These are phyloP conservation scores for Acanthamoeba lenticulata DNA, from an alignment of 208 protist genomes.

Conservation along the genomic window DNA sequence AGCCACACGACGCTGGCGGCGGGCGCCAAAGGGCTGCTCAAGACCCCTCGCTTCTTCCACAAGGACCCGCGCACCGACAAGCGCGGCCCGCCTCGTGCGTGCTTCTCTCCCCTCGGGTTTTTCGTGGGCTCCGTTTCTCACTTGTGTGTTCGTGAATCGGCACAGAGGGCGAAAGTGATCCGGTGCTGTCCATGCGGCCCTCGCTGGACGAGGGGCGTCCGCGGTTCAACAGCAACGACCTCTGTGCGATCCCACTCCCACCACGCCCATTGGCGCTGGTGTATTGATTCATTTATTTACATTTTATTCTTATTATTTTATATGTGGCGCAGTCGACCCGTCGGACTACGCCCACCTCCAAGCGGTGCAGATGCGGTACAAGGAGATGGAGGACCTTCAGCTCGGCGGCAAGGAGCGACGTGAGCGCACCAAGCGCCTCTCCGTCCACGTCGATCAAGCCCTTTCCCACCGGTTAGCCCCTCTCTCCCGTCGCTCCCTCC, in stretches of 20 bases:
- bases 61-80: neutral
- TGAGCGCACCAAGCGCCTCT: slow-evolving; percentile 23
- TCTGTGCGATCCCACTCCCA: neutral
- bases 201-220: neutral
- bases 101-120: neutral
- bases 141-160: neutral
- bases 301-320: neutral
- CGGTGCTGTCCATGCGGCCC: neutral
- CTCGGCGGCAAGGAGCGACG: neutral
- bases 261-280: neutral
- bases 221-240: neutral
- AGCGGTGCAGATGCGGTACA: neutral
- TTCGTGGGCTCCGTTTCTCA: neutral
- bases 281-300: too few species aligned
- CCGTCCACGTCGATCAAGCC: slow-evolving; percentile 20
- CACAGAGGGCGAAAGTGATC: neutral
- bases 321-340: neutral
- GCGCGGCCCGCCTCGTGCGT: neutral
- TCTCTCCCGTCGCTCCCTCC: neutral
- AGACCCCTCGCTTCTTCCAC: neutral
- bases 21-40: slow-evolving; percentile 12
- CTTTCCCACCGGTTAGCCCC: neutral
- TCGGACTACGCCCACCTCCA: neutral
- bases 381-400: slow-evolving; percentile 62
- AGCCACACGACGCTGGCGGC: slow-evolving; percentile 17